A percentile compares a stretch with the other conserved stretches of the same genome.
These are phyloP conservation scores for Dendrobium huoshanense DNA, from an alignment of 106 monocot species.

Conservation along the genomic window DNA sequence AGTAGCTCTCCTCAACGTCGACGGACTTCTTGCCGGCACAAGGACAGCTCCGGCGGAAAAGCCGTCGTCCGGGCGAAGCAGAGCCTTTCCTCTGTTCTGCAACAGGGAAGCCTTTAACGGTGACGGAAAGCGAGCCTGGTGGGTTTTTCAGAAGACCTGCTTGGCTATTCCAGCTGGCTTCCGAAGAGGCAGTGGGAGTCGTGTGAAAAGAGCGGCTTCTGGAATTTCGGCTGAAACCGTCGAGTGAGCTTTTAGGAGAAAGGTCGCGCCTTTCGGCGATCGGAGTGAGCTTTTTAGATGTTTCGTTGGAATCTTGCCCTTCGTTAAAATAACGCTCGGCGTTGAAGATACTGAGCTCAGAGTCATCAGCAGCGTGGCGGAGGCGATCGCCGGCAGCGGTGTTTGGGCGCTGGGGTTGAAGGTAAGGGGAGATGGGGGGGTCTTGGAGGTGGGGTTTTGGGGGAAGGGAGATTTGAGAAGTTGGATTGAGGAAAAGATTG, in stretches of 20 bases:
- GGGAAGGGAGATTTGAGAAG: slow-evolving; percentile 25
- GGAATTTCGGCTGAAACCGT: slow-evolving; percentile 1
- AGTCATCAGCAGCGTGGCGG: slow-evolving; percentile 13
- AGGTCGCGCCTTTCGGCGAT: slow-evolving; percentile 12
- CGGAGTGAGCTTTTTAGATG: background rate
- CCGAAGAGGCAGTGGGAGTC: slow-evolving; percentile 42
- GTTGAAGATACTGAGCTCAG: slow-evolving; percentile 65
- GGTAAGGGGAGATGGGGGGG: slow-evolving; percentile 17
- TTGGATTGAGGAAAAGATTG: background rate
- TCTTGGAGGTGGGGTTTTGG: slow-evolving; percentile 15
- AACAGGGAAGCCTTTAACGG: slow-evolving; percentile 13
- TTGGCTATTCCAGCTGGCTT: slow-evolving; percentile 76
- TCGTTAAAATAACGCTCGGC: slow-evolving; percentile 62
- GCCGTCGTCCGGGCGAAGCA: slow-evolving; percentile 13
- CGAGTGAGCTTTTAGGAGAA: slow-evolving; percentile 8
- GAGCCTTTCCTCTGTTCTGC: slow-evolving; percentile 7
- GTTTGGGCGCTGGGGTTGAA: background rate
- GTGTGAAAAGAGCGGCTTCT: slow-evolving; percentile 17
- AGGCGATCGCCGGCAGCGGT: background rate
- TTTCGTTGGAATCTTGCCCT: background rate
- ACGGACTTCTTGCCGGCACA: slow-evolving; percentile 63
- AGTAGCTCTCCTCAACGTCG: slow-evolving; percentile 41
- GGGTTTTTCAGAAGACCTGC: slow-evolving; percentile 38
- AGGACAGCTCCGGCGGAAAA: slow-evolving; percentile 43
- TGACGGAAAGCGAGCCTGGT: slow-evolving; percentile 18